Evolutionary conservation across 352 stramenopile species (phyloP).

Genomic region (Globisporangium splendens): DNA sequence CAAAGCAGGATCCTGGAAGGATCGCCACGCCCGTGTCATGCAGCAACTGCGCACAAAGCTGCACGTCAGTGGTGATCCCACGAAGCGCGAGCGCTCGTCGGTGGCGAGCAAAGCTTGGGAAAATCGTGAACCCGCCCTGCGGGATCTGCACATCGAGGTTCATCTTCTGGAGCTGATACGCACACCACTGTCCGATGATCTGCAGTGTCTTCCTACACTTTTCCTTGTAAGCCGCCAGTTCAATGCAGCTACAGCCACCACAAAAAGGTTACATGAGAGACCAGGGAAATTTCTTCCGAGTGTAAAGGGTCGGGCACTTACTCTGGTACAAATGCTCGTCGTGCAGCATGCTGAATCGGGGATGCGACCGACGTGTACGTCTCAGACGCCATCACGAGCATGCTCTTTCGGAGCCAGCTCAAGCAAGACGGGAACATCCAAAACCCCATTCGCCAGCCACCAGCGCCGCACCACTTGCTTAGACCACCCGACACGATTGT

Average conservation of each 20-base stretch:
- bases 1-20: conserved; percentile 80
- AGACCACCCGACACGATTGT: conserved; percentile 86
- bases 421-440: conserved; percentile 81
- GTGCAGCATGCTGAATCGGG: conserved; percentile 82
- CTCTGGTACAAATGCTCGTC: conserved; percentile 72
- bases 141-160: conserved; percentile 73
- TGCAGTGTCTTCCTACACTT: conserved; percentile 82
- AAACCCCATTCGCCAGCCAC: conserved; percentile 86
- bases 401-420: conserved; percentile 79
- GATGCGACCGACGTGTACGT: conserved; percentile 86
- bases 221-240: conserved; percentile 74
- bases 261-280: not conserved
- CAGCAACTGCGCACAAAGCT: conserved; percentile 73
- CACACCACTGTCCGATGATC: conserved; percentile 78
- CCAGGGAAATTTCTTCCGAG: too few relatives aligned
- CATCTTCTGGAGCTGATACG: conserved; percentile 84
- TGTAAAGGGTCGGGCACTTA: conserved; percentile 22
- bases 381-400: conserved; percentile 88
- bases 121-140: conserved; percentile 82
- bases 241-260: conserved; percentile 48
- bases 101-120: conserved; percentile 76
- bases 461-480: conserved; percentile 87
- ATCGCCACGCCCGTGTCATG: conserved; percentile 85
- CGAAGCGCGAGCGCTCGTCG: conserved; percentile 53
- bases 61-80: conserved; percentile 68